These are phyloP conservation scores for Acacia pycnantha DNA, from an alignment of 331 rosid genomes.

Conservation along the genomic window DNA sequence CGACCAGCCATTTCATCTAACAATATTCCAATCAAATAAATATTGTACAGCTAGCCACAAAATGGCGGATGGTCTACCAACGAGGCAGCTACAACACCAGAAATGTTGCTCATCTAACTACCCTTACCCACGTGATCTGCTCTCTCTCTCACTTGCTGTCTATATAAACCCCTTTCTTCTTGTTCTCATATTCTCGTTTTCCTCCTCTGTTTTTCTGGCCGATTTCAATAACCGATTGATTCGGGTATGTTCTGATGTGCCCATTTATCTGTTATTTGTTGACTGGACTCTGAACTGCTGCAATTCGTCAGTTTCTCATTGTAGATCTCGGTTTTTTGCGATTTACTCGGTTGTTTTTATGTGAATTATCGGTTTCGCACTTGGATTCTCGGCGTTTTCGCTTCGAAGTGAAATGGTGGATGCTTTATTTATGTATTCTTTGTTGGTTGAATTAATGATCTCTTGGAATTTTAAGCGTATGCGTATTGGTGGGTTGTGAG, in stretches of 20 bases:
- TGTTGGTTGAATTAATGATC: background rate
- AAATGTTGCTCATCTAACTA: conserved; percentile 48
- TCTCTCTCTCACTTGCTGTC: background rate
- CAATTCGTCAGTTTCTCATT: background rate
- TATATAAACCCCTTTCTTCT: conserved; percentile 23
- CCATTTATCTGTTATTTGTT: background rate
- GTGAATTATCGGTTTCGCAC: background rate
- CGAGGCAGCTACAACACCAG: background rate
- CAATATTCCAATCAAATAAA: background rate
- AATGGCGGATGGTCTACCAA: background rate
- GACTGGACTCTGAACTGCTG: background rate
- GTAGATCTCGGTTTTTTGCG: conserved; percentile 20
- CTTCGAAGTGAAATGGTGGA: conserved; percentile 8
- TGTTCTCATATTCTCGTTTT: conserved; percentile 27
- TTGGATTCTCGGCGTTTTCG: conserved; percentile 11
- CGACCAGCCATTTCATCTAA: conserved; percentile 3
- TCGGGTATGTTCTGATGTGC: conserved; percentile 34
- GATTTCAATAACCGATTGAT: conserved; percentile 17
- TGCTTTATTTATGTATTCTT: conserved; percentile 6
- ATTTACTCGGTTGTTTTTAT: conserved; percentile 10
- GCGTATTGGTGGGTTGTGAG: background rate
- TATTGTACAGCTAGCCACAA: background rate
- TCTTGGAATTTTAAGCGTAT: background rate
- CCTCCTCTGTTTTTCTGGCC: background rate
- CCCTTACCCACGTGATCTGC: conserved; percentile 56